Conservation (phyloP, 2,329 filamentous ascomycete species). For the Ophiostoma sp. region DNA sequence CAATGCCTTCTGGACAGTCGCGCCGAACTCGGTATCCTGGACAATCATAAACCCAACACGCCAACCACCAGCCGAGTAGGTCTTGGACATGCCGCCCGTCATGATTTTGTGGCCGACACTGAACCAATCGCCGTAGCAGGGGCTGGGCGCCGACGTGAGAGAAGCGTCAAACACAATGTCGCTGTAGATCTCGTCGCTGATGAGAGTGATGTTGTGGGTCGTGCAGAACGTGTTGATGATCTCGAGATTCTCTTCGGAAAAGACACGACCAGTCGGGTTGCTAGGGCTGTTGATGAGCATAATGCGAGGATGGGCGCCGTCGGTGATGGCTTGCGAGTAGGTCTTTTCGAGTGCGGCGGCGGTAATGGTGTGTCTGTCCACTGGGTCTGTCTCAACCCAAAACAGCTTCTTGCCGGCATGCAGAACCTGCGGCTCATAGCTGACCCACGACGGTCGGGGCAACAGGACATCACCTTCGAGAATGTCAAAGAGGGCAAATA, state of each 20-base stretch:
- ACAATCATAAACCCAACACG: neutral
- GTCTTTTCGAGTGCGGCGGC: neutral
- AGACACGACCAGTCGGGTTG: neutral
- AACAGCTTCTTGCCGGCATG: neutral
- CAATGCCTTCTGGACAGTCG: neutral
- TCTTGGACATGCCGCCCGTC: neutral
- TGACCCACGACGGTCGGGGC: neutral
- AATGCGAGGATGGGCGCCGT: neutral
- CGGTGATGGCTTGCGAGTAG: neutral
- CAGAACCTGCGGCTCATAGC: neutral
- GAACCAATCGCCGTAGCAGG: neutral
- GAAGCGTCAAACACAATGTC: neutral
- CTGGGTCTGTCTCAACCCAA: neutral
- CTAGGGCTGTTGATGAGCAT: neutral
- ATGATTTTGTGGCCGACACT: neutral
- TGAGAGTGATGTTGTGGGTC: neutral
- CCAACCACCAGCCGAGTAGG: neutral
- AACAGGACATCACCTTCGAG: neutral
- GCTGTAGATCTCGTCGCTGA: neutral
- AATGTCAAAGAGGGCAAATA: neutral
- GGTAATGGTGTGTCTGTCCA: neutral
- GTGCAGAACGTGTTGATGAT: neutral
- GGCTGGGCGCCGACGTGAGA: neutral
- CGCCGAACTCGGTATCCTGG: neutral
- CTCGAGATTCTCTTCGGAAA: neutral